Conservation (phyloP, 2,329 filamentous ascomycete genomes). For the Alternaria ventricosa region DNA sequence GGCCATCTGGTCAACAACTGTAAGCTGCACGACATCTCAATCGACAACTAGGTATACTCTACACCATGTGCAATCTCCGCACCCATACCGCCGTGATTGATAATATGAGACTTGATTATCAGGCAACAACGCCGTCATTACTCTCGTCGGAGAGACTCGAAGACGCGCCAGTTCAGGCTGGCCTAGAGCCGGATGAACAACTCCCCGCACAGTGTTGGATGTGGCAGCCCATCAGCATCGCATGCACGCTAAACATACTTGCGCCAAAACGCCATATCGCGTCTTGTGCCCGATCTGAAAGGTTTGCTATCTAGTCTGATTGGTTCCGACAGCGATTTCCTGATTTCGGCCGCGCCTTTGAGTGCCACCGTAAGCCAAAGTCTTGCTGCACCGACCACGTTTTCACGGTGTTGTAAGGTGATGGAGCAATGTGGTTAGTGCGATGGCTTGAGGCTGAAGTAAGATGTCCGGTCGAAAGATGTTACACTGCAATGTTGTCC, state of each 20-base stretch:
- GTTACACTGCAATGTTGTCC: background rate
- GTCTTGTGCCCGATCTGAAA: background rate
- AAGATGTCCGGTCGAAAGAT: background rate
- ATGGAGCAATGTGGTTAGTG: background rate
- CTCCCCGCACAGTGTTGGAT: background rate
- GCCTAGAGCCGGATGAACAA: constrained; percentile 3
- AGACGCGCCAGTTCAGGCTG: background rate
- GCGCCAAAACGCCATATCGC: background rate
- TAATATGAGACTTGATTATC: background rate
- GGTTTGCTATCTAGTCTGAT: background rate
- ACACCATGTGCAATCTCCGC: background rate
- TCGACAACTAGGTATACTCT: background rate
- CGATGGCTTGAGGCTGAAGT: background rate
- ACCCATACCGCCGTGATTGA: background rate
- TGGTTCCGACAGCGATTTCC: background rate
- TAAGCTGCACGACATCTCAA: background rate
- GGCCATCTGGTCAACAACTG: background rate
- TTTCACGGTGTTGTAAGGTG: background rate
- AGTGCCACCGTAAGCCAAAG: background rate
- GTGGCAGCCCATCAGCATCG: background rate
- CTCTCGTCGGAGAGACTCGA: background rate
- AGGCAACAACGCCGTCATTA: background rate
- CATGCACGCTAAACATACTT: background rate
- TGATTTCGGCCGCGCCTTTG: background rate
- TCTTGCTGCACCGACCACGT: background rate